These are phyloP conservation scores for Tricholoma sp. DNA, from an alignment of 768 basidiomycete species.

Conservation along the genomic window DNA sequence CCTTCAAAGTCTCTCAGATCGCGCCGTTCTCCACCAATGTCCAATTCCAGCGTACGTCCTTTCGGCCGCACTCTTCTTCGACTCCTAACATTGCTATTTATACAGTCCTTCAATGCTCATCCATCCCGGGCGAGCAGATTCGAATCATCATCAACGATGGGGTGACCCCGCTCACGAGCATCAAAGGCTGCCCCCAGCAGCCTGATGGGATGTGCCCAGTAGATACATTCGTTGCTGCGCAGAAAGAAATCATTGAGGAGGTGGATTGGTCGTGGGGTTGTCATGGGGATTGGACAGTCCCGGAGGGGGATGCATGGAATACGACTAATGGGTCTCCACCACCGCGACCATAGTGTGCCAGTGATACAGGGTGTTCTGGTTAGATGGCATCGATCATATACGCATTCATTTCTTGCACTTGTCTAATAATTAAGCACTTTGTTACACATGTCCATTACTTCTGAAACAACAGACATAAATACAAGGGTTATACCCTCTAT, in stretches of 20 bases:
- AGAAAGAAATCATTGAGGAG: constrained; percentile 57
- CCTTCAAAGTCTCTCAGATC: constrained; percentile 72
- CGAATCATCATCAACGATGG: constrained; percentile 88
- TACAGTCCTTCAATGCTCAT: constrained; percentile 59
- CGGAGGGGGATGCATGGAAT: constrained; percentile 62
- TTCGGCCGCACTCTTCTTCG: background rate
- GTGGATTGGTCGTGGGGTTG: constrained; percentile 79
- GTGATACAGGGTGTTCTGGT: too few relatives aligned
- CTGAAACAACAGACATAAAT: too few relatives aligned
- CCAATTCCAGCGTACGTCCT: constrained; percentile 73
- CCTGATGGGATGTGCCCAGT: constrained; percentile 77
- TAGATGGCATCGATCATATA: too few relatives aligned
- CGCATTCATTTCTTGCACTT: too few relatives aligned
- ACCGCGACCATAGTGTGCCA: constrained; percentile 1
- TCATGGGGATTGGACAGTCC: constrained; percentile 69
- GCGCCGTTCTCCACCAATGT: constrained; percentile 88
- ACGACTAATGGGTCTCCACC: constrained; percentile 70
- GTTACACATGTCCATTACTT: too few relatives aligned
- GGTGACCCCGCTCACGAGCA: constrained; percentile 72
- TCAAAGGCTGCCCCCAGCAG: constrained; percentile 68
- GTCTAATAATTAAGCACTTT: too few relatives aligned
- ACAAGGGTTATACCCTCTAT: too few relatives aligned
- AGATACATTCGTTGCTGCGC: constrained; percentile 62
- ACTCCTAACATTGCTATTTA: background rate
- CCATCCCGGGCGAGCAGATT: constrained; percentile 53